Conservation (phyloP, 148 eudicot species). For the Selenicereus undatus region DNA sequence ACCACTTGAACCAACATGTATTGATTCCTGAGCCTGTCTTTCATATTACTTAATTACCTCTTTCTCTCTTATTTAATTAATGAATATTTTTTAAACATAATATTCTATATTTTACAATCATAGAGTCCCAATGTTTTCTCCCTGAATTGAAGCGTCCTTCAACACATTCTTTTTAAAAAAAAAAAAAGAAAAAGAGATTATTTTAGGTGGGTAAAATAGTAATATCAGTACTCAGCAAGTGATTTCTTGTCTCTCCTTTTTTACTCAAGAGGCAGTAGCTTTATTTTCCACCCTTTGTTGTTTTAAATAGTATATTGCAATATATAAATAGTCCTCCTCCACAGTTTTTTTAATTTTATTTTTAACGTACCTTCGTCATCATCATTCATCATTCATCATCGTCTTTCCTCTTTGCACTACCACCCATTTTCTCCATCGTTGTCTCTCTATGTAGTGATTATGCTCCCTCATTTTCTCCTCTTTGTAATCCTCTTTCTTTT, state of each 20-base stretch:
- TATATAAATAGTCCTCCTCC: slow-evolving; percentile 31
- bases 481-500: slow-evolving; percentile 16
- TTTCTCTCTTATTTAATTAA: no score
- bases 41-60: no score
- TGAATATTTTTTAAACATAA: no score
- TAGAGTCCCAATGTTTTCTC: background rate
- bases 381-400: slow-evolving; percentile 15
- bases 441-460: slow-evolving; percentile 20
- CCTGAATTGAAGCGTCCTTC: background rate
- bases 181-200: no score
- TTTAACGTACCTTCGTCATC: slow-evolving; percentile 28
- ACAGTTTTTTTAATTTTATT: slow-evolving; percentile 1
- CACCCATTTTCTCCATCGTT: background rate
- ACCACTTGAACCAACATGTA: no score
- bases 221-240: slow-evolving; percentile 41
- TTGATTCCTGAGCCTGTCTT: slow-evolving; percentile 8
- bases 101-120: no score
- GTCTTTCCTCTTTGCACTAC: slow-evolving; percentile 21
- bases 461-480: slow-evolving; percentile 24
- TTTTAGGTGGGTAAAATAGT: slow-evolving; percentile 20
- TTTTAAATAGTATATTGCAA: slow-evolving; percentile 10
- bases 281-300: slow-evolving; percentile 3
- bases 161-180: no score
- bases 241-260: slow-evolving; percentile 42
- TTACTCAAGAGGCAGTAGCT: slow-evolving; percentile 5